These are phyloP conservation scores for Colletotrichum paranaense DNA, from an alignment of 2,329 filamentous ascomycete species.

Conservation along the genomic window DNA sequence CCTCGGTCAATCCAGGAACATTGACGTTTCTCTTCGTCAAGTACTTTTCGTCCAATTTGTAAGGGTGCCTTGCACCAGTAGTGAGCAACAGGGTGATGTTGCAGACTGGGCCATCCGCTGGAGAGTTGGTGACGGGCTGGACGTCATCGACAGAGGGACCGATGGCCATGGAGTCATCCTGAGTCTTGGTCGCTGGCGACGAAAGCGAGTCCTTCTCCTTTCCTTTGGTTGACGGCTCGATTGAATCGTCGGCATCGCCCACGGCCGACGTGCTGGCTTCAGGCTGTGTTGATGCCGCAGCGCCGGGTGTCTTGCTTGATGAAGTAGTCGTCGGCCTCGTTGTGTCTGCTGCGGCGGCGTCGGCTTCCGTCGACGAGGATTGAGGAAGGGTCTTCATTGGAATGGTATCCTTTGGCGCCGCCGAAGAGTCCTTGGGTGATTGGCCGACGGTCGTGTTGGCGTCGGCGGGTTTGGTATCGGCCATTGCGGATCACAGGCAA, in stretches of 20 bases:
- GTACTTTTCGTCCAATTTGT: slow-evolving; percentile 90
- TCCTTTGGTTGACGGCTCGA: slow-evolving; percentile 42
- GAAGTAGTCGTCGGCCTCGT: slow-evolving; percentile 8
- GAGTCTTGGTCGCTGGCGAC: slow-evolving; percentile 44
- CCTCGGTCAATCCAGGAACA: slow-evolving; percentile 73
- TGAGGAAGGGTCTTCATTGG: slow-evolving; percentile 49
- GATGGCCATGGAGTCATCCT: slow-evolving; percentile 53
- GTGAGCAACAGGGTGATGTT: slow-evolving; percentile 87
- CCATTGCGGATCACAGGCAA: slow-evolving; percentile 40
- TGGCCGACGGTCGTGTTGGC: slow-evolving; percentile 47
- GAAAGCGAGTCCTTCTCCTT: slow-evolving; percentile 47
- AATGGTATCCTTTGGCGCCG: slow-evolving; percentile 51
- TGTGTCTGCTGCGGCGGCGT: slow-evolving; percentile 20
- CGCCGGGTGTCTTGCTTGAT: slow-evolving; percentile 7
- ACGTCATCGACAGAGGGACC: slow-evolving; percentile 57
- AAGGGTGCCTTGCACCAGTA: slow-evolving; percentile 85
- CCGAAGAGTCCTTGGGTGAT: slow-evolving; percentile 39
- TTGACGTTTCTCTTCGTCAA: slow-evolving; percentile 82
- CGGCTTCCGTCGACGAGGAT: slow-evolving; percentile 29
- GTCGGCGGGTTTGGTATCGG: slow-evolving; percentile 41
- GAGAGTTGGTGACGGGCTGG: slow-evolving; percentile 45
- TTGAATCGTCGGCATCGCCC: slow-evolving; percentile 30
- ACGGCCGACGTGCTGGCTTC: not conserved
- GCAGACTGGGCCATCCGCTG: slow-evolving; percentile 60
- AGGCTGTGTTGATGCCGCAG: slow-evolving; percentile 11